phyloP scores from a whole-genome alignment of 2,329 filamentous ascomycete species.

The Neofusicoccum kwambonambiense region DNA sequence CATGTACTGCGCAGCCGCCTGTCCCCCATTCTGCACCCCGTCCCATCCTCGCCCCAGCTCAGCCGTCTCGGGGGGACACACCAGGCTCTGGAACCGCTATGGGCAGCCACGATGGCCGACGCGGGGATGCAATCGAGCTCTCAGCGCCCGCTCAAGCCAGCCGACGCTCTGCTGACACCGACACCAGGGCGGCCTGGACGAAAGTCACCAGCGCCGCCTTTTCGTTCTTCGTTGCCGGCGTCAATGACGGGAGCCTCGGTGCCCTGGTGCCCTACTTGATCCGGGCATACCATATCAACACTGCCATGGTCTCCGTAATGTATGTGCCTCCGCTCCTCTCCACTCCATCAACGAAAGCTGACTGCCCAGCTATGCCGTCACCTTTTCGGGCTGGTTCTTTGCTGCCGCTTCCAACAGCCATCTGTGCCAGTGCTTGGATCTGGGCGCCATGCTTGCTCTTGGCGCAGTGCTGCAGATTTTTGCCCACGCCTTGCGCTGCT shows the following conservation, averaged over 20 bases:
- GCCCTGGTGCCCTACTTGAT: constrained; percentile 64
- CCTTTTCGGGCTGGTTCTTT: constrained; percentile 60
- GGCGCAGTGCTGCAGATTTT: constrained; percentile 57
- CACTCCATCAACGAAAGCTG: not conserved
- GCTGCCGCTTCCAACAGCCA: constrained; percentile 59
- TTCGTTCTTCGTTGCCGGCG: constrained; percentile 64
- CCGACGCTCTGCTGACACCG: no score
- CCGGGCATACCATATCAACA: constrained; percentile 54
- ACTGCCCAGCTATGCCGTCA: constrained; percentile 47
- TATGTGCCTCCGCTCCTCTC: constrained; percentile 42
- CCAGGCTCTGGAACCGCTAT: not conserved
- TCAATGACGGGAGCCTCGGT: constrained; percentile 65
- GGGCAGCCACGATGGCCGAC: not conserved
- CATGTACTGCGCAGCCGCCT: not conserved
- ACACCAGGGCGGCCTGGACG: constrained; percentile 25
- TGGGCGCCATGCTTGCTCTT: constrained; percentile 57
- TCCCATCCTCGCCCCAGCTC: not conserved
- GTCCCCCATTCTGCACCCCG: not conserved
- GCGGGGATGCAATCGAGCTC: not conserved
- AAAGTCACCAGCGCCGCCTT: constrained; percentile 58
- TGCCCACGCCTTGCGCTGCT: constrained; percentile 55
- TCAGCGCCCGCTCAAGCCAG: not conserved
- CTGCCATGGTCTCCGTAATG: constrained; percentile 46
- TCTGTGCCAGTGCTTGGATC: constrained; percentile 51
- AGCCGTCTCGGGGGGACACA: not conserved